Evolutionary conservation across 2,329 filamentous ascomycete genomes (phyloP), one percentile per base, ranked within the genome.

Genomic region (Aspergillus thermomutatus): DNA sequence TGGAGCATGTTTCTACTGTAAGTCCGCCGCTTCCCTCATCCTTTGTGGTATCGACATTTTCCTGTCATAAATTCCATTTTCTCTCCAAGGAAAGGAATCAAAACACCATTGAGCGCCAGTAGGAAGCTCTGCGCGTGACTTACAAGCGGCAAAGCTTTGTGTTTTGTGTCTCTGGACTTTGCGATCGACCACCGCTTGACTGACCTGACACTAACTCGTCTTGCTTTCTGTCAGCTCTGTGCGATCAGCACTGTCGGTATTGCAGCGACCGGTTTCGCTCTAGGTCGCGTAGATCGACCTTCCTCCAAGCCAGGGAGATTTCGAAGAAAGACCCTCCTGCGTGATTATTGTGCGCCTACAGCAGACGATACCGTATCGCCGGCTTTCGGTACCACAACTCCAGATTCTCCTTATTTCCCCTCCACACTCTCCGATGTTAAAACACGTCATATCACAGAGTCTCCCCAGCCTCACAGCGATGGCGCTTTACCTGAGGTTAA

Each of bases 221-320:
- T 28, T 8, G 43, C 28, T 40, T 40, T 4, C 26, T 37, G 28
- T 50, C 65, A 86, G 83, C 80, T 87, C 66, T 85, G 82, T 82
- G 85, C 84, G 67, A 76, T 84, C 71, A 83, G 83, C 77, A 85
- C 83, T 66, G 77, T 86, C 74, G 83, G 82, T 70, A 79, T 85
- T 63, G 84, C 84, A 63, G 79, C 82, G 55, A 77, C 83, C 56
- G 84, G 85, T 59, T 77, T 84, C 62, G 81, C 82, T 55, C 77
- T 86, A 66, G 83, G 80, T 67, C 80, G 79, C 64, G 77, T 78
- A 55, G 76, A 80, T 64, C 72, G 69, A 58, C 62, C 72, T 58
- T 65, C 57, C 37, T 55, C 72, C 57, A 71, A 72, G 60, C 52
- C 65, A 55, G 61, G 64, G 25, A 56, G 62, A 47, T 65, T 64